These are phyloP conservation scores for Croton setiger DNA, from an alignment of 441 rosid species.

Conservation along the genomic window DNA sequence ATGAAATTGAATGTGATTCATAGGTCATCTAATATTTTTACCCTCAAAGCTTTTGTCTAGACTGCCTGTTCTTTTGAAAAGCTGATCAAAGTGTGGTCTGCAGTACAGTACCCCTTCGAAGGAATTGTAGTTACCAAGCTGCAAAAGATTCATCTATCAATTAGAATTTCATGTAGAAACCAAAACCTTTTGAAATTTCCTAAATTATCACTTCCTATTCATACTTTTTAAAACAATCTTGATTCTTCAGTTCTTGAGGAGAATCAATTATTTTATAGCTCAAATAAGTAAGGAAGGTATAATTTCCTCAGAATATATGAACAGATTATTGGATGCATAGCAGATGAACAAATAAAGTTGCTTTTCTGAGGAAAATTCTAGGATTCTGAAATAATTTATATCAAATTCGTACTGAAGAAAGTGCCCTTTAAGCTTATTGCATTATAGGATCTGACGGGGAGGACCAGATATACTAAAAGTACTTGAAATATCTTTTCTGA, in stretches of 20 bases:
- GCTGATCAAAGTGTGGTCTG: constrained; percentile 97
- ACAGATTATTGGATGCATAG: background rate
- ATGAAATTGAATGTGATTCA: background rate
- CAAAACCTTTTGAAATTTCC: background rate
- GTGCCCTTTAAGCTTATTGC: background rate
- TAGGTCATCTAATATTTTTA: constrained; percentile 16
- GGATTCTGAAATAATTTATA: background rate
- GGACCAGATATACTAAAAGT: no score
- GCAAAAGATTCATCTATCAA: constrained; percentile 35
- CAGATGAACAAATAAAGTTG: background rate
- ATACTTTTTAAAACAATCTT: background rate
- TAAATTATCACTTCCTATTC: constrained; percentile 4
- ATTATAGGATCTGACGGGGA: no score
- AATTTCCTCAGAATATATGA: background rate
- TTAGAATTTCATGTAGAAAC: background rate
- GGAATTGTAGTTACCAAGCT: constrained; percentile 96
- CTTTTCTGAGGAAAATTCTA: background rate
- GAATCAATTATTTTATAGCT: background rate
- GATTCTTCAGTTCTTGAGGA: background rate
- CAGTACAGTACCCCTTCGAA: constrained; percentile 96
- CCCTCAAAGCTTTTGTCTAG: constrained; percentile 98
- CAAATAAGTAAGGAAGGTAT: background rate
- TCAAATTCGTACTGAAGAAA: background rate
- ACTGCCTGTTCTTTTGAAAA: constrained; percentile 95
- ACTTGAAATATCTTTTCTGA: no score